Evolutionary conservation across 768 basidiomycete species (phyloP), one percentile per base, ranked within the genome.

Genomic region (Rhizopogon vesiculosus): DNA sequence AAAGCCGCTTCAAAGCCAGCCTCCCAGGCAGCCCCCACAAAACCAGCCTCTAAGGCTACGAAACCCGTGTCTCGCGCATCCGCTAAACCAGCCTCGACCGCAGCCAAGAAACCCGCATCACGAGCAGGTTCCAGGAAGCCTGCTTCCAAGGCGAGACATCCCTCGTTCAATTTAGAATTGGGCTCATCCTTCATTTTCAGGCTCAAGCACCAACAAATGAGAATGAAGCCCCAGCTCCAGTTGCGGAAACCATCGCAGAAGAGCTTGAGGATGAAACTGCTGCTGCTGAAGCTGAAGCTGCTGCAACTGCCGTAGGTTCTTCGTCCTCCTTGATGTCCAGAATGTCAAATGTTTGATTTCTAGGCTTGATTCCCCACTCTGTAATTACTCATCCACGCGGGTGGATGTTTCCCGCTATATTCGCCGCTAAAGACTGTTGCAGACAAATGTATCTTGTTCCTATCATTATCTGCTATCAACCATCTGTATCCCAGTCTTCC

Each of bases 101-200:
- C 73, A 16, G 71, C 62, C 19, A 78, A 69, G 51, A 84, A 84
- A 66, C 82, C 84, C 7, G 72, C 79, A 18, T 84, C 83, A 49
- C 72, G 81, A 60, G 83, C 82, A 29, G 72, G 75, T 31, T 85
- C 83, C 13, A 82, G 78, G 76, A 85, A 85, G 68, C 84, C 85
- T 55, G 74, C 71, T n/a, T 85, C 83, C 46, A 86, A 84, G 81
- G 84, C 74, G 22, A 64, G 63, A 56, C 51, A 56, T 41, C 41
- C 44, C 8, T 48, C 35, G 19, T 45, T 12, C 22, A n/a, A 19
- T n/a, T 33, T 25, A 16, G 31, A 39, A n/a, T 28, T 25, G 19
- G 13, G 18, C 15, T 28, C 18, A 46, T 43, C 16, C 54, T 53
- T 57, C 28, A 35, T 25, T 42, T 19, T 31, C 50, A 72, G 72